Percentiles rank a stretch among this genome's conserved stretches.
phyloP scores from a whole-genome alignment of 495 filamentous ascomycete genomes.

The Aspergillus taichungensis region DNA sequence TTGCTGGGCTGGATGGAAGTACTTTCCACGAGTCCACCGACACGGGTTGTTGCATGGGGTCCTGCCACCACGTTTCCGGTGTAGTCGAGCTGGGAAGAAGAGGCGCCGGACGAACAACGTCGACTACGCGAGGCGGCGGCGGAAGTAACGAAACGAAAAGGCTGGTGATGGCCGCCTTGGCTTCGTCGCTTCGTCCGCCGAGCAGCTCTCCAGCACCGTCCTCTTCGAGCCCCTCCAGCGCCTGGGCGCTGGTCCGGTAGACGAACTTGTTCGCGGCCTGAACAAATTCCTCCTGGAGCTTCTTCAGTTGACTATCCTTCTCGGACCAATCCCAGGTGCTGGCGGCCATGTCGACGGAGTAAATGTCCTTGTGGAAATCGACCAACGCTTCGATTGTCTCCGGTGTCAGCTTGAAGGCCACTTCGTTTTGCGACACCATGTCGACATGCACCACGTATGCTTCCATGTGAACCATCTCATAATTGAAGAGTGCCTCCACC shows the following conservation, averaged over 20 bases:
- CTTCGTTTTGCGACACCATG: conserved; percentile 95
- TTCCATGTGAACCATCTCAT: conserved; percentile 89
- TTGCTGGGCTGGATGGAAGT: conserved; percentile 75
- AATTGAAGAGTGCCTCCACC: conserved; percentile 86
- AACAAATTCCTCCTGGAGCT: conserved; percentile 93
- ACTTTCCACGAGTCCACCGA: conserved; percentile 91
- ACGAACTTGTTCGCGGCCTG: conserved; percentile 98
- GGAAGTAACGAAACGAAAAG: conserved; percentile 86
- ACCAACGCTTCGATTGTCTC: conserved; percentile 93
- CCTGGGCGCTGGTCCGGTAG: conserved; percentile 80
- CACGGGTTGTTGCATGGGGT: conserved; percentile 45
- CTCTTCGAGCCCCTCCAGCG: conserved; percentile 93
- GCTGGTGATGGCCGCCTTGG: conserved; percentile 76
- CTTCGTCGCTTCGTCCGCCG: conserved; percentile 84
- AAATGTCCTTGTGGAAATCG: conserved; percentile 95
- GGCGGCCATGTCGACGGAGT: conserved; percentile 82
- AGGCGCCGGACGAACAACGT: conserved; percentile 76
- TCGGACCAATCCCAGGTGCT: conserved; percentile 94
- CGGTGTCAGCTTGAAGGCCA: conserved; percentile 96
- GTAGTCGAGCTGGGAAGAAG: conserved; percentile 82
- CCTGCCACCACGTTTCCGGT: conserved; percentile 70
- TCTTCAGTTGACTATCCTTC: conserved; percentile 94
- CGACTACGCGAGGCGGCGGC: conserved; percentile 85
- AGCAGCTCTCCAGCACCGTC: conserved; percentile 93
- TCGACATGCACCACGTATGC: conserved; percentile 99